Evolutionary conservation across 2,329 filamentous ascomycete genomes (phyloP).

Genomic region (Beauveria scarabaeidicola): DNA sequence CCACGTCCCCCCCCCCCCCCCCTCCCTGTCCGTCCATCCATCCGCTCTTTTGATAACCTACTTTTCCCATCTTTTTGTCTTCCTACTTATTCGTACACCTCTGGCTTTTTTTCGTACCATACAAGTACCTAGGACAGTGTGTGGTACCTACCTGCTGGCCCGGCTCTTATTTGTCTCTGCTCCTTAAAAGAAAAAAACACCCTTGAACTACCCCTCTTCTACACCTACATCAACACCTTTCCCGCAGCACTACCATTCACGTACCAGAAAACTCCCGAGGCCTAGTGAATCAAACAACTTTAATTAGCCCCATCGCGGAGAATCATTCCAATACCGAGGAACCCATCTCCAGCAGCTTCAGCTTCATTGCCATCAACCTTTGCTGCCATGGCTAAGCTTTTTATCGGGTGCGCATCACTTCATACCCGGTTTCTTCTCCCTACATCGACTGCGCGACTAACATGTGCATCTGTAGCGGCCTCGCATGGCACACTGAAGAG

Average conservation of each 20-base stretch:
- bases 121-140: not conserved
- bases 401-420: slow-evolving; percentile 66
- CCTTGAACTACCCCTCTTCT: slow-evolving; percentile 7
- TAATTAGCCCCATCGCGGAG: not conserved
- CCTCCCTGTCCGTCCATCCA: slow-evolving; percentile 8
- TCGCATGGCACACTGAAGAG: slow-evolving; percentile 98
- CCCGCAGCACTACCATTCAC: slow-evolving; percentile 2
- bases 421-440: not conserved
- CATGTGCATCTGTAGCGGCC: slow-evolving; percentile 53
- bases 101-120: not conserved
- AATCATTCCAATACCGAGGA: not conserved
- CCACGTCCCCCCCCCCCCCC: slow-evolving; percentile 10
- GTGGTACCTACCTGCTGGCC: not conserved
- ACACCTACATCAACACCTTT: slow-evolving; percentile 13
- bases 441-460: not conserved
- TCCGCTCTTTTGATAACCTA: slow-evolving; percentile 4
- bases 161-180: not conserved
- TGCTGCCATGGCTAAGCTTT: slow-evolving; percentile 76
- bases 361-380: slow-evolving; percentile 14
- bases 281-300: not conserved
- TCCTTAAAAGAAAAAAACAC: not conserved
- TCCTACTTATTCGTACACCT: not conserved
- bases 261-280: not conserved
- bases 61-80: not conserved
- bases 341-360: not conserved